A percentile compares a stretch with the other conserved stretches of the same genome.
phyloP scores from a whole-genome alignment of 495 filamentous ascomycete species.

The Daldinia concentrica region DNA sequence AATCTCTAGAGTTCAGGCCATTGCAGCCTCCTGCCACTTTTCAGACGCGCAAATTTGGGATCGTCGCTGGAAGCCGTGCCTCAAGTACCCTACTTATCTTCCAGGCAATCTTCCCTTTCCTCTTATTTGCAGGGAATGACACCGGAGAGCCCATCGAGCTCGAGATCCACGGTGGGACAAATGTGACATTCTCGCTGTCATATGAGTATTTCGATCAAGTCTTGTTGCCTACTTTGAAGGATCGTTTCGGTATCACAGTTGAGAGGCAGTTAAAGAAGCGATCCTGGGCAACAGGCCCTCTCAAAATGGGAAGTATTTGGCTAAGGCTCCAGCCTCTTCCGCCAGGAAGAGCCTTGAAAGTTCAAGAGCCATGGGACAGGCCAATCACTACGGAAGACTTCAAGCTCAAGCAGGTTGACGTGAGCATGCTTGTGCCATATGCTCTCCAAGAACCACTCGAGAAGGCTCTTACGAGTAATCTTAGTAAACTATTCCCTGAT shows the following conservation, averaged over 20 bases:
- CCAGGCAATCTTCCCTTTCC: conserved; percentile 82
- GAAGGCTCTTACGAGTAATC: conserved; percentile 48
- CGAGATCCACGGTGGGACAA: conserved; percentile 79
- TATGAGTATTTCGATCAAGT: conserved; percentile 83
- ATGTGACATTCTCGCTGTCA: conserved; percentile 74
- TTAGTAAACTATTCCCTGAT: conserved; percentile 53
- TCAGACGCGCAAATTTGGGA: conserved; percentile 51
- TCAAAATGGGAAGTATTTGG: conserved; percentile 65
- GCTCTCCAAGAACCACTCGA: conserved; percentile 54
- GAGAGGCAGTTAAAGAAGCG: conserved; percentile 64
- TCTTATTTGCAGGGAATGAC: conserved; percentile 66
- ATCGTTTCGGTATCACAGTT: conserved; percentile 67
- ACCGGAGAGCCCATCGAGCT: conserved; percentile 58
- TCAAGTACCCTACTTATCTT: conserved; percentile 75
- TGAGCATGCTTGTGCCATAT: conserved; percentile 65
- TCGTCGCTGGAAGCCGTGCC: conserved; percentile 54
- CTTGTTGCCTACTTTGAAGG: conserved; percentile 72
- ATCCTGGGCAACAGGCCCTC: conserved; percentile 72
- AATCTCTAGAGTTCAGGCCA: conserved; percentile 62
- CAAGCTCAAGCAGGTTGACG: conserved; percentile 64
- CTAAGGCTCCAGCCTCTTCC: conserved; percentile 66
- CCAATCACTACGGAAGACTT: conserved; percentile 33
- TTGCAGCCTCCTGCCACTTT: conserved; percentile 50
- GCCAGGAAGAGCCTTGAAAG: conserved; percentile 54
- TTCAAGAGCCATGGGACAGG: conserved; percentile 51